Evolutionary conservation across 305 asterid genomes (phyloP).

Genomic region (Fraxinus paxiana): DNA sequence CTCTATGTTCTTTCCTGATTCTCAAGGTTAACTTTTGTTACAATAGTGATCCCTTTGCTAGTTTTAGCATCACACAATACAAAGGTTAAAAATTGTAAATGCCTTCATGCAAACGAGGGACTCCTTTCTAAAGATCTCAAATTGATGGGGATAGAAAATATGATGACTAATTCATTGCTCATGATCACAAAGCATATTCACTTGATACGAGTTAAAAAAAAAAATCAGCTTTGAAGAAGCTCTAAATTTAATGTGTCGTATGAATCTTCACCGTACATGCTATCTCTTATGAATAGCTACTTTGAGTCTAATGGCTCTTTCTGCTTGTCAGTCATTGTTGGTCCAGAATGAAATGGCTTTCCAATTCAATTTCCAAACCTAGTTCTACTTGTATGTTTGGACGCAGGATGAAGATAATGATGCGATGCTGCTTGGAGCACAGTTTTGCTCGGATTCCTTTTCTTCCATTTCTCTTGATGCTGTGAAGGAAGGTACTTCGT

Average conservation of each 20-base stretch:
- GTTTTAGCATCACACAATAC: not conserved
- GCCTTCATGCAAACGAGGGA: not conserved
- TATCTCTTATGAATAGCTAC: slow-evolving; percentile 3
- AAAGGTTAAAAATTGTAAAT: not conserved
- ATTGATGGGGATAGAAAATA: not conserved
- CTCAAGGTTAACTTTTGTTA: not conserved
- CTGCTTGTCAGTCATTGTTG: not conserved
- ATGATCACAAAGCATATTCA: slow-evolving; percentile 7
- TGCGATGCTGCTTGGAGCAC: slow-evolving; percentile 86
- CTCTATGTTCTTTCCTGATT: slow-evolving; percentile 10
- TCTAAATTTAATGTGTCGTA: not conserved
- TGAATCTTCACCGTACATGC: not conserved
- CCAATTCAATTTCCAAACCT: slow-evolving; percentile 14
- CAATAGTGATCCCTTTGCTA: not conserved
- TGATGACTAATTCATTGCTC: not conserved
- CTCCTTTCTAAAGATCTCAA: not conserved
- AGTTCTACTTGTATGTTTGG: slow-evolving; percentile 9
- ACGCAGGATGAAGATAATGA: slow-evolving; percentile 86
- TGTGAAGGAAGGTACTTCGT: slow-evolving; percentile 45
- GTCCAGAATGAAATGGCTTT: not conserved
- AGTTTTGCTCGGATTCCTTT: slow-evolving; percentile 83
- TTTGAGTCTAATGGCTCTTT: slow-evolving; percentile 5
- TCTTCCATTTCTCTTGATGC: slow-evolving; percentile 62
- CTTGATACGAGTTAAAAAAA: slow-evolving; percentile 1
- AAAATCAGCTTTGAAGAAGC: not conserved